Base-by-base conservation (phyloP, 768 basidiomycete species). In the Tricholoma hemisulphureum region DNA sequence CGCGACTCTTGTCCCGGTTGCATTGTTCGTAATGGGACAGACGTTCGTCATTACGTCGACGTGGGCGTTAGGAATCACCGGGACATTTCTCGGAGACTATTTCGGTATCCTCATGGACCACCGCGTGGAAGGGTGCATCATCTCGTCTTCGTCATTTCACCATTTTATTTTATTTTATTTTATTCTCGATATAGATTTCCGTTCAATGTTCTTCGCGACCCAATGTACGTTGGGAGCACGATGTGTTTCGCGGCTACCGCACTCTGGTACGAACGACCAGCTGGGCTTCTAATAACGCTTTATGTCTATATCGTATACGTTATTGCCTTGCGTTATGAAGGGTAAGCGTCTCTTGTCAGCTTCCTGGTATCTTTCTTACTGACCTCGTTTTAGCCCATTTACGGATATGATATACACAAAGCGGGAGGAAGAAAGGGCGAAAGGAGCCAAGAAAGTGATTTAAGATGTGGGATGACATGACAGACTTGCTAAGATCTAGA, bases 151-250 rank as follows among this genome's bases (percentile, higher is more conserved):
- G 43, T 26, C 28, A 21, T 4, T 10, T 4, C 41, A 31, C n/a
- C n/a, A n/a, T 45, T 16, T 5, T 26, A 6, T 23, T 23, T 26
- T 11, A 48, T 41, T 18, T n/a, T 10, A 26, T 13, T 39, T n/a
- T 10, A 37, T 18, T 23, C 16, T 6, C 21, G 4, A 6, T 10
- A 46, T 58, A 83, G 82, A 20, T 99, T 99, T 79, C 96, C 96
- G 0, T 99, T 98, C 81, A 96, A 96, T 69, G 82, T 97, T 48
- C 79, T 95, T 39, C 80, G 84, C 18, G 89, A 97, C 71, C 96
- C 96, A 0, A 99, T 99, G 96, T 98, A 99, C 68, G 90, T 94
- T 46, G 96, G 96, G 7, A 93, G 89, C 67, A 95, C 94, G 5
- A 75, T 99, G 77, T 91, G 87, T 69, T 98, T 98, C 75, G 74